Evolutionary conservation across 768 basidiomycete species (phyloP).

Genomic region (Collybiopsis confluens): DNA sequence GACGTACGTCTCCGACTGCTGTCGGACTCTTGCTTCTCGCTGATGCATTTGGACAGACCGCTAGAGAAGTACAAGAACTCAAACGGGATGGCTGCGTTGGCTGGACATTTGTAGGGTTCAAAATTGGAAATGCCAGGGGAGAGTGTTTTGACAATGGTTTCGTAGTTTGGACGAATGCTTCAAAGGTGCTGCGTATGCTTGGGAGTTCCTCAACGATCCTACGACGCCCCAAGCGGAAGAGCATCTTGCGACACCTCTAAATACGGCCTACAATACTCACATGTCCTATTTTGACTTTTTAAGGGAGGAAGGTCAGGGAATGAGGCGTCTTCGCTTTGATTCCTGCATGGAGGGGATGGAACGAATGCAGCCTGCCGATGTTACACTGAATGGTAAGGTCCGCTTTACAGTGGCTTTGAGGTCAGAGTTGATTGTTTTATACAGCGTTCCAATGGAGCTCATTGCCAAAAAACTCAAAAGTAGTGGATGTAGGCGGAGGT

Average conservation of each 20-base stretch:
- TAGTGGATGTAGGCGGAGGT: slow-evolving; percentile 15
- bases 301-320: slow-evolving; percentile 13
- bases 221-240: slow-evolving; percentile 5
- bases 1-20: slow-evolving; percentile 2
- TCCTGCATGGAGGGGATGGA: slow-evolving; percentile 20
- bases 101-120: slow-evolving; percentile 14
- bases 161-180: slow-evolving; percentile 17
- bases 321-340: slow-evolving; percentile 17
- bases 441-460: slow-evolving; percentile 5
- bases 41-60: slow-evolving; percentile 8
- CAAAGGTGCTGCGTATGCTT: slow-evolving; percentile 14
- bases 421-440: neutral
- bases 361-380: slow-evolving; percentile 14
- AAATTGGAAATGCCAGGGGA: neutral
- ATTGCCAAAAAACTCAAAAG: slow-evolving; percentile 7
- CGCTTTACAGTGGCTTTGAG: neutral
- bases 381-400: slow-evolving; percentile 13
- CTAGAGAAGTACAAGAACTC: slow-evolving; percentile 16
- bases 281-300: slow-evolving; percentile 18
- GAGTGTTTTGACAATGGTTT: neutral
- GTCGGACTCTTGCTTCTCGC: neutral
- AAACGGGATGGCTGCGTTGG: slow-evolving; percentile 18
- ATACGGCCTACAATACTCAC: slow-evolving; percentile 10
- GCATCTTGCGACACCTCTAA: slow-evolving; percentile 10
- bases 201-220: slow-evolving; percentile 14